Conservation (phyloP, 768 basidiomycete species). For the Galerina sulciceps region DNA sequence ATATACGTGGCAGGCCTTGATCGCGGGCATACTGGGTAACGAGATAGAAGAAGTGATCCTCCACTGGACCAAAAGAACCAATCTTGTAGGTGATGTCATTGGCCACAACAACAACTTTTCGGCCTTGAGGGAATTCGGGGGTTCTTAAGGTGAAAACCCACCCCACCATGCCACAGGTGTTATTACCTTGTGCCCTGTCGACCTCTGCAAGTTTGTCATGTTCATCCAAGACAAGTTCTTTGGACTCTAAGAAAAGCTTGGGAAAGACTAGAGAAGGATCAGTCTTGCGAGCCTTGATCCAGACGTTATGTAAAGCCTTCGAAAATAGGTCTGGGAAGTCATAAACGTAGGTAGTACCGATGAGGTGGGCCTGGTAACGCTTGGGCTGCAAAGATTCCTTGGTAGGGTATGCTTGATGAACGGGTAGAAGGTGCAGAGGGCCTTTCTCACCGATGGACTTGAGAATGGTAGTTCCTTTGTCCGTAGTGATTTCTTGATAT, state of each 20-base stretch:
- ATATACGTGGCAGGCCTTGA: slow-evolving; percentile 90
- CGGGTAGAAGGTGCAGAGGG: slow-evolving; percentile 93
- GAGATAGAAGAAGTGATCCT: slow-evolving; percentile 96
- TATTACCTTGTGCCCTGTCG: slow-evolving; percentile 90
- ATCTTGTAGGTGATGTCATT: slow-evolving; percentile 99
- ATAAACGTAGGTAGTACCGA: slow-evolving; percentile 98
- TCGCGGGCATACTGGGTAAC: slow-evolving; percentile 92
- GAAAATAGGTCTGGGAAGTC: slow-evolving; percentile 99
- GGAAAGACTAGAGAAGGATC: slow-evolving; percentile 76
- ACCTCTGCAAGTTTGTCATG: slow-evolving; percentile 90
- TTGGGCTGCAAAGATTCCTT: slow-evolving; percentile 98
- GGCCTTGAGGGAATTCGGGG: slow-evolving; percentile 90
- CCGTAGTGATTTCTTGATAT: slow-evolving; percentile 97
- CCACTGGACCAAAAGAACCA: slow-evolving; percentile 94
- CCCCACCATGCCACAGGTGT: slow-evolving; percentile 95
- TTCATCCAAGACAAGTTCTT: slow-evolving; percentile 94
- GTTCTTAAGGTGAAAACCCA: slow-evolving; percentile 95
- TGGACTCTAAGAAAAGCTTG: slow-evolving; percentile 78
- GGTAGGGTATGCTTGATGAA: slow-evolving; percentile 91
- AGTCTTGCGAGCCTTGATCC: slow-evolving; percentile 71
- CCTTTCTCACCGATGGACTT: slow-evolving; percentile 99
- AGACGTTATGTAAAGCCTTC: slow-evolving; percentile 93
- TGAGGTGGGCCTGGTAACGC: slow-evolving; percentile 97
- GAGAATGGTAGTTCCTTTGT: slow-evolving; percentile 92
- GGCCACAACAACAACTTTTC: slow-evolving; percentile 86